Conservation (phyloP, 495 filamentous ascomycete genomes). For the Penicillium macrosclerotiorum region DNA sequence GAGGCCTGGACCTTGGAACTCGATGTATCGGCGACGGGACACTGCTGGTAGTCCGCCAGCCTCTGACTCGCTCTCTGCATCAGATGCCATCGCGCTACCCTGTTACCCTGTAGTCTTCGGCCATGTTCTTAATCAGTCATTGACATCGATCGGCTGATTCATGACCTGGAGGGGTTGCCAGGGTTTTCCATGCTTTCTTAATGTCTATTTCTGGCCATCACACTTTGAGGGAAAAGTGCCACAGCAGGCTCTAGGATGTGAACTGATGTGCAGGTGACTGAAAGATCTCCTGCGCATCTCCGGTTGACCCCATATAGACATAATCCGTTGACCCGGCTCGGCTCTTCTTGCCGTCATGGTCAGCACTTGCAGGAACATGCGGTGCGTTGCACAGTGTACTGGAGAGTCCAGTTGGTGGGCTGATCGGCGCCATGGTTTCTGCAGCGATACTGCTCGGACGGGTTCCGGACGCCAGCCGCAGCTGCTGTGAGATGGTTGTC, state of each 20-base stretch:
- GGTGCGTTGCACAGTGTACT: too few species aligned
- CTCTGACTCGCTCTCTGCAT: not conserved
- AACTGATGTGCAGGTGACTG: too few species aligned
- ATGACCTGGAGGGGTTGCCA: too few species aligned
- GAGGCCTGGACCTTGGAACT: too few species aligned
- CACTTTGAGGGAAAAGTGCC: too few species aligned
- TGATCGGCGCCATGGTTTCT: not conserved
- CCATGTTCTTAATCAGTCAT: not conserved
- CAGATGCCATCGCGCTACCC: not conserved
- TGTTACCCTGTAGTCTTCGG: not conserved
- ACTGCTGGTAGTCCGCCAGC: not conserved
- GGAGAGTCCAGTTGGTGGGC: not conserved
- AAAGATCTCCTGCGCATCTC: too few species aligned
- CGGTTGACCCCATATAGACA: too few species aligned
- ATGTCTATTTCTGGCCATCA: too few species aligned
- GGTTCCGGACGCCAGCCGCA: not conserved
- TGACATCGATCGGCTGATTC: too few species aligned
- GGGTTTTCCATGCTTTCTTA: too few species aligned
- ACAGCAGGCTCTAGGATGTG: too few species aligned
- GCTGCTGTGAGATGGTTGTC: not conserved
- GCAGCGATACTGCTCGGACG: not conserved
- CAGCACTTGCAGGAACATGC: not conserved
- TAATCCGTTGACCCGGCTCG: not conserved
- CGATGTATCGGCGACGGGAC: too few species aligned
- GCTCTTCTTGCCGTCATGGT: not conserved